Conservation (phyloP, 192 early-diverging fungal genomes). For the Phycomyces nitens region DNA sequence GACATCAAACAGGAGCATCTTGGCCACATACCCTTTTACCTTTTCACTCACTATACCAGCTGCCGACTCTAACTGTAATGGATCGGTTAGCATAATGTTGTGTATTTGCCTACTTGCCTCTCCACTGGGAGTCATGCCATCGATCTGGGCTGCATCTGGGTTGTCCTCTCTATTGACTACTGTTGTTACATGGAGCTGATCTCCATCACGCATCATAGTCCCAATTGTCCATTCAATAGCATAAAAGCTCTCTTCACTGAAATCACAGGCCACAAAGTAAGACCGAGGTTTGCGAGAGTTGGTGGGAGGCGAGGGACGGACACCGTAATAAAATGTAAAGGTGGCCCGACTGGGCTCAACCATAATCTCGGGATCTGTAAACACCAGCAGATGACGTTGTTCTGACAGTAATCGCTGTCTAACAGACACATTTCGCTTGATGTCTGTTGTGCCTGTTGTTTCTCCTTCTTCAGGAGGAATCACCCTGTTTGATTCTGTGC, state of each 20-base stretch:
- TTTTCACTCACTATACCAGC: conserved; percentile 16
- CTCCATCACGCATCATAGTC: conserved; percentile 46
- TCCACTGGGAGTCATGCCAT: conserved; percentile 15
- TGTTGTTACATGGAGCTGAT: conserved; percentile 44
- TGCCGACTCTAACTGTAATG: conserved; percentile 20
- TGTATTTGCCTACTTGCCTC: too few relatives aligned
- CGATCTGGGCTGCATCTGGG: conserved; percentile 16
- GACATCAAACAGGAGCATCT: conserved; percentile 38
- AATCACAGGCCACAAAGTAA: conserved; percentile 49
- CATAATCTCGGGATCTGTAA: conserved; percentile 15
- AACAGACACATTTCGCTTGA: too few relatives aligned
- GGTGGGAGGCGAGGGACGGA: conserved; percentile 1
- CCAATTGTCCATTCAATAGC: conserved; percentile 51
- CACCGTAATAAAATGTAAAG: conserved; percentile 22
- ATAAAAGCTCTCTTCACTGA: conserved; percentile 49
- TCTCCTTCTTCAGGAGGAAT: conserved; percentile 15
- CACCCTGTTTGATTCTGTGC: conserved; percentile 27
- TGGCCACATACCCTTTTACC: conserved; percentile 17
- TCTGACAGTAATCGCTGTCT: too few relatives aligned
- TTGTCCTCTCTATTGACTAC: conserved; percentile 45
- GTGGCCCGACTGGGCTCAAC: conserved; percentile 8
- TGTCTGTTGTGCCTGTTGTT: background rate
- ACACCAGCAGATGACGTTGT: conserved; percentile 15
- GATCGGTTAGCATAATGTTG: too few relatives aligned
- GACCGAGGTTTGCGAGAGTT: conserved; percentile 6